These are phyloP conservation scores for Hyaloscypha variabilis DNA, from an alignment of 495 filamentous ascomycete species.

Conservation along the genomic window DNA sequence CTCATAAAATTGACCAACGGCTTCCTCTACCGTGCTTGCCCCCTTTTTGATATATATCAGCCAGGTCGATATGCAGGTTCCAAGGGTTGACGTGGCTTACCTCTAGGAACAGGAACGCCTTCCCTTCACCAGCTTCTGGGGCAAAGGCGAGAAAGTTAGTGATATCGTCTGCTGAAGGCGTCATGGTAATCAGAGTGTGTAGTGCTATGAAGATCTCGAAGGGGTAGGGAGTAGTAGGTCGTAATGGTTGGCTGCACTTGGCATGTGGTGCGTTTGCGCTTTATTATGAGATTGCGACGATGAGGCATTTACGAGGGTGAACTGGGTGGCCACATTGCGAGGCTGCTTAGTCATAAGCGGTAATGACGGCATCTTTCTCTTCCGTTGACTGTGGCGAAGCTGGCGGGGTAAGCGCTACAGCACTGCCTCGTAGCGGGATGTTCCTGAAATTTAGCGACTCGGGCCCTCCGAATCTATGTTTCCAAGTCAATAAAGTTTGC, in stretches of 20 bases:
- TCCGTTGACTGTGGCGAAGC: too few relatives aligned
- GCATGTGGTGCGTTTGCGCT: not conserved
- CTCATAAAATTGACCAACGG: slow-evolving; percentile 24
- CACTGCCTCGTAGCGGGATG: too few relatives aligned
- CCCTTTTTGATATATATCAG: slow-evolving; percentile 18
- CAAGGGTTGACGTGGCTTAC: slow-evolving; percentile 1
- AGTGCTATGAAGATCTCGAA: not conserved
- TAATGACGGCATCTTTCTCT: too few relatives aligned
- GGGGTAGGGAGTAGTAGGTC: not conserved
- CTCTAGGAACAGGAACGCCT: slow-evolving; percentile 25
- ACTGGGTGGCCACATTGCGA: too few relatives aligned
- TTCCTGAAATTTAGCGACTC: too few relatives aligned
- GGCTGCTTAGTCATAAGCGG: too few relatives aligned
- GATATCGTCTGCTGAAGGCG: slow-evolving; percentile 23
- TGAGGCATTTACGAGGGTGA: not conserved
- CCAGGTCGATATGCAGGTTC: not conserved
- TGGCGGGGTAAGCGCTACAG: too few relatives aligned
- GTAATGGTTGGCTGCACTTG: slow-evolving; percentile 1
- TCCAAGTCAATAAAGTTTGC: too few relatives aligned
- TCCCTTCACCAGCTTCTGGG: slow-evolving; percentile 22
- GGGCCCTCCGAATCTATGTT: too few relatives aligned
- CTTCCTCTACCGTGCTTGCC: slow-evolving; percentile 23
- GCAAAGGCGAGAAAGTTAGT: slow-evolving; percentile 25
- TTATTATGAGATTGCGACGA: not conserved
- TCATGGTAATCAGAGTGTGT: slow-evolving; percentile 2